phyloP scores from a whole-genome alignment of 768 basidiomycete species.

The Boletus reticuloceps region DNA sequence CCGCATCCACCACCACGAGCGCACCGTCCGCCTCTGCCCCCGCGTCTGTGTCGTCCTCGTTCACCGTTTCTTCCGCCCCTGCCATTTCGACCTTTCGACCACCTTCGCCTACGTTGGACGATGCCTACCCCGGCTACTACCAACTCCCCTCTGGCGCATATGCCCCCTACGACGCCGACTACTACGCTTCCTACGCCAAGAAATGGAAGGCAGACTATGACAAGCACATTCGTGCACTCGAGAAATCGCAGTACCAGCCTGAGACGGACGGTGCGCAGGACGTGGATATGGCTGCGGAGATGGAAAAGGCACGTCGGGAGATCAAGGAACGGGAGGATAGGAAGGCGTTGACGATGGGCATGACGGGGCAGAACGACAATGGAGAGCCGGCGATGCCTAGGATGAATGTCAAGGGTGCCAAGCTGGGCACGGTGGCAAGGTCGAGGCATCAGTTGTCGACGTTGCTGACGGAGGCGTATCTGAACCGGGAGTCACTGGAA shows the following conservation, averaged over 20 bases:
- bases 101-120: slow-evolving; percentile 70
- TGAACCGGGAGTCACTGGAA: slow-evolving; percentile 79
- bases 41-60: slow-evolving; percentile 55
- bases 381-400: slow-evolving; percentile 58
- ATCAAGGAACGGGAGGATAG: slow-evolving; percentile 72
- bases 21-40: slow-evolving; percentile 71
- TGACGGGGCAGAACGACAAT: slow-evolving; percentile 36
- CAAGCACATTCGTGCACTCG: slow-evolving; percentile 66
- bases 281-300: slow-evolving; percentile 68
- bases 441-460: slow-evolving; percentile 79
- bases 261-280: slow-evolving; percentile 45
- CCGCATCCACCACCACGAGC: slow-evolving; percentile 13
- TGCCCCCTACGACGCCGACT: slow-evolving; percentile 68
- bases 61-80: slow-evolving; percentile 65
- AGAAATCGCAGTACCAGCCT: slow-evolving; percentile 63
- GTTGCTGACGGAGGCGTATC: slow-evolving; percentile 76
- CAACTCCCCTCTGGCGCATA: slow-evolving; percentile 78
- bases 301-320: slow-evolving; percentile 74
- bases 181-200: slow-evolving; percentile 64
- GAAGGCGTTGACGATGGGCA: slow-evolving; percentile 70
- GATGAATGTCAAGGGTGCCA: slow-evolving; percentile 84
- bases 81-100: slow-evolving; percentile 61
- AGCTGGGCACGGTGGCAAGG: slow-evolving; percentile 64
- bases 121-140: slow-evolving; percentile 87
- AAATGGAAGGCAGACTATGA: slow-evolving; percentile 77